phyloP scores from a whole-genome alignment of 768 basidiomycete genomes.

The Gymnopilus dilepis region DNA sequence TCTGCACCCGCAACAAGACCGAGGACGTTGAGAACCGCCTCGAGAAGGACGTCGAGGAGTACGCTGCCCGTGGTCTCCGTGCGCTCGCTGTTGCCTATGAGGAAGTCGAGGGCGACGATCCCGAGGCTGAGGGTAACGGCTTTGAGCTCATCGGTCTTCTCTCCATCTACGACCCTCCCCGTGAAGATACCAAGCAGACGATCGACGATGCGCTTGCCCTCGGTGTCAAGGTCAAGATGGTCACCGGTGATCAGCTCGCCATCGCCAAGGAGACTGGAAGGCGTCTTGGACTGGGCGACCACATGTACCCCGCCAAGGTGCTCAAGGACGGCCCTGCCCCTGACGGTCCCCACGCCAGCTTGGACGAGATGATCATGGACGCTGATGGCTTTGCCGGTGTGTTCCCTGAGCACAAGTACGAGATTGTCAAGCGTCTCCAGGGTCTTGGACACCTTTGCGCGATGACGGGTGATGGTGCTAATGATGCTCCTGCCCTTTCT shows the following conservation, averaged over 20 bases:
- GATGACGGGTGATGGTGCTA: conserved; percentile 99
- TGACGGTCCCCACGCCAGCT: conserved; percentile 78
- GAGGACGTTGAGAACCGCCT: conserved; percentile 89
- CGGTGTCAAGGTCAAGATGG: conserved; percentile 99
- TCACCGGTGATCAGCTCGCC: conserved; percentile 99
- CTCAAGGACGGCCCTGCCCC: conserved; percentile 95
- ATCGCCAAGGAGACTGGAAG: conserved; percentile 99
- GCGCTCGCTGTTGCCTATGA: conserved; percentile 96
- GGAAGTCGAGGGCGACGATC: conserved; percentile 84
- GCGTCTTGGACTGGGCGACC: conserved; percentile 96
- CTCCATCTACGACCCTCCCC: conserved; percentile 97
- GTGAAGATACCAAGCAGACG: conserved; percentile 98
- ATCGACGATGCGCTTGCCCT: conserved; percentile 96
- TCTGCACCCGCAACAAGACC: conserved; percentile 97
- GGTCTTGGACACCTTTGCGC: conserved; percentile 95
- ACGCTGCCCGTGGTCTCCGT: conserved; percentile 94
- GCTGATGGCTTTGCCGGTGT: conserved; percentile 99
- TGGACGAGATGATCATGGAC: conserved; percentile 99
- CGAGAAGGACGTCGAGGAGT: conserved; percentile 96
- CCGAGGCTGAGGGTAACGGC: conserved; percentile 90
- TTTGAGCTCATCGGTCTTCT: conserved; percentile 98
- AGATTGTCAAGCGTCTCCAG: conserved; percentile 98
- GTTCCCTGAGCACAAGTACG: conserved; percentile 99
- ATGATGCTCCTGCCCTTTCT: conserved; percentile 96
- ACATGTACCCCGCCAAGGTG: conserved; percentile 99